Evolutionary conservation across 805 yeast genomes (phyloP), one percentile per base, ranked within the genome.

Genomic region (Ogataea populi-albae): DNA sequence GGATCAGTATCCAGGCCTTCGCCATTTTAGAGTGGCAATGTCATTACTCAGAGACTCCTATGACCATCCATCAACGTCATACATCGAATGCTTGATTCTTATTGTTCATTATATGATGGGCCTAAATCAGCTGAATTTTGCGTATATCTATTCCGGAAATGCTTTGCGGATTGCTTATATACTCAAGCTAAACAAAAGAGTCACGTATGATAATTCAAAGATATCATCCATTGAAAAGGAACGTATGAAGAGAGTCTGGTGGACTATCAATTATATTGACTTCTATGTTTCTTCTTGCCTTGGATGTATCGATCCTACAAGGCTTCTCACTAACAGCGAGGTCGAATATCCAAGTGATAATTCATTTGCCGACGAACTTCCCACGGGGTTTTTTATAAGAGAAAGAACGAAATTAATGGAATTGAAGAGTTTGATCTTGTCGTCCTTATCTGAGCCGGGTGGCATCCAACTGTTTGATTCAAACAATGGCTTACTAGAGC

Each of bases 1-100:
- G 15, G 41, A 38, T 18, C 30, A 29, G 9, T 38, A 38, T 19
- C 41, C 41, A 2, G 41, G 41, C 4, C 24, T 38, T n/a, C 22
- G 27, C 8, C 29, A 29, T 15, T 38, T 38, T 16, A 19, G 32
- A 9, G 16, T 29, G 12, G 37, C 28, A 4, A 21, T 33, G 8
- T 28, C 34, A 10, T 9, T 38, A 4, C 18, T 33, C 4, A 27
- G 27, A 20, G 34, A 38, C 18, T n/a, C 14, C 14, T 38, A 16
- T 17, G 37, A 32, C 3, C 9, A 18, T 7, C 34, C 34, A 5
- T 14, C 37, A 2, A 15, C 33, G 6, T 19, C 34, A 3, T 33
- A 33, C 12, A 26, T 38, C 12, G 41, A 38, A 23, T 29, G 34
- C 18, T 15, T 33, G 16, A 16, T 33, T 4, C 31, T 33, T 11